Evolutionary conservation across 108 stramenopile species (phyloP).

Genomic region (Cyclotella kingstonii): DNA sequence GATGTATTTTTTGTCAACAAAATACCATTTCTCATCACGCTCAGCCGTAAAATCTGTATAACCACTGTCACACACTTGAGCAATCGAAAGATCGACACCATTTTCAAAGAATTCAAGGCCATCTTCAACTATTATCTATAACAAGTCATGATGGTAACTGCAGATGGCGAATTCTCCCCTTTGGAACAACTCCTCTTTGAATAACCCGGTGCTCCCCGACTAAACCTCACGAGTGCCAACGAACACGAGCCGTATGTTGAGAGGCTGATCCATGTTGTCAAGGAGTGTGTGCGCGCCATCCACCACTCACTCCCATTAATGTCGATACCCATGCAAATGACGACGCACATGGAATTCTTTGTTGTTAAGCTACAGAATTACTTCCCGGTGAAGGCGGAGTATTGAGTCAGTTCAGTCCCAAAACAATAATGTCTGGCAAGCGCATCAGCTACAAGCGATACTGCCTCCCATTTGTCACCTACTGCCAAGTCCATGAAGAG

Average conservation of each 20-base stretch:
- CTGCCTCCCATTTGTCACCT: conserved; percentile 3
- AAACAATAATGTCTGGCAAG: conserved; percentile 19
- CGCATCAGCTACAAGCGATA: conserved; percentile 7
- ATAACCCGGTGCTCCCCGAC: conserved; percentile 3
- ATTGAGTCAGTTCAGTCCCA: conserved; percentile 9
- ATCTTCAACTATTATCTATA: conserved; percentile 13
- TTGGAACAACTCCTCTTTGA: conserved; percentile 6
- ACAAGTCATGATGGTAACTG: neutral
- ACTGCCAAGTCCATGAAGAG: conserved; percentile 16
- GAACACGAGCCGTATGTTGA: conserved; percentile 12
- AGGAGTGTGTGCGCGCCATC: conserved; percentile 7
- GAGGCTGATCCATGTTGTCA: conserved; percentile 2
- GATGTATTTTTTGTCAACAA: conserved; percentile 20
- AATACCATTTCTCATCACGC: conserved; percentile 38
- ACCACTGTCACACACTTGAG: conserved; percentile 16
- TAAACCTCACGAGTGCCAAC: conserved; percentile 5
- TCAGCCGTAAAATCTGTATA: conserved; percentile 26
- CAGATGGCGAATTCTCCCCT: conserved; percentile 23
- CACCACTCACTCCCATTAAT: conserved; percentile 5
- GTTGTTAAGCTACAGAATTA: conserved; percentile 9
- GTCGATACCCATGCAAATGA: neutral
- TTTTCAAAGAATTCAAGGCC: conserved; percentile 1
- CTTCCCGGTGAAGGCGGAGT: conserved; percentile 19
- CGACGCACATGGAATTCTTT: conserved; percentile 6
- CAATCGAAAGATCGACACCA: neutral